Evolutionary conservation across 2,329 filamentous ascomycete species (phyloP).

Genomic region (Diplodia scrobiculata): DNA sequence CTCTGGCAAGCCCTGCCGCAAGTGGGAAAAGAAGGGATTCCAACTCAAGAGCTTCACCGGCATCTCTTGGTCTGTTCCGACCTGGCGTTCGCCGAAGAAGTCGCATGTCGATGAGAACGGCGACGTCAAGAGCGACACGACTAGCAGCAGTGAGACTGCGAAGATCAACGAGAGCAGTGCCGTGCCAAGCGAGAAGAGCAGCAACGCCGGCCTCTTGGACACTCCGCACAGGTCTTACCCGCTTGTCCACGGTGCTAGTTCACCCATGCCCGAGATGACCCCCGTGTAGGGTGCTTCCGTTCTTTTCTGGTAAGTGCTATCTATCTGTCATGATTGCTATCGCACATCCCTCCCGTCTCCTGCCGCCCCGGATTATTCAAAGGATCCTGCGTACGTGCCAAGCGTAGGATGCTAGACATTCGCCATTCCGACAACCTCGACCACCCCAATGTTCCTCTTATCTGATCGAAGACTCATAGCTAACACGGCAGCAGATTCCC

Average conservation of each 20-base stretch:
- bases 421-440: neutral
- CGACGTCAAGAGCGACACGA: slow-evolving; percentile 61
- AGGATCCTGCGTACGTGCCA: neutral
- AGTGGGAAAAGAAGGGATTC: slow-evolving; percentile 83
- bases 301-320: slow-evolving; percentile 10
- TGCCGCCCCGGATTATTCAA: neutral
- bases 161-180: slow-evolving; percentile 61
- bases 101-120: slow-evolving; percentile 57
- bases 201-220: slow-evolving; percentile 52
- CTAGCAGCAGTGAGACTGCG: slow-evolving; percentile 60
- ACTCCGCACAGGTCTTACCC: slow-evolving; percentile 33
- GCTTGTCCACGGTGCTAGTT: slow-evolving; percentile 16
- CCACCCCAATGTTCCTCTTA: neutral
- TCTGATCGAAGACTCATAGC: neutral
- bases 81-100: slow-evolving; percentile 77
- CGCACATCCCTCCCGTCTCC: neutral
- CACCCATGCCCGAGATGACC: slow-evolving; percentile 25
- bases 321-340: neutral
- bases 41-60: slow-evolving; percentile 91
- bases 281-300: slow-evolving; percentile 13
- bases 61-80: slow-evolving; percentile 74
- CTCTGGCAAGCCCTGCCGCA: slow-evolving; percentile 86
- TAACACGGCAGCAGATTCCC: slow-evolving; percentile 3
- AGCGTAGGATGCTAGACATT: neutral
- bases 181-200: slow-evolving; percentile 63